Conservation (phyloP, 2,329 filamentous ascomycete genomes). For the Xylariaceae sp. region DNA sequence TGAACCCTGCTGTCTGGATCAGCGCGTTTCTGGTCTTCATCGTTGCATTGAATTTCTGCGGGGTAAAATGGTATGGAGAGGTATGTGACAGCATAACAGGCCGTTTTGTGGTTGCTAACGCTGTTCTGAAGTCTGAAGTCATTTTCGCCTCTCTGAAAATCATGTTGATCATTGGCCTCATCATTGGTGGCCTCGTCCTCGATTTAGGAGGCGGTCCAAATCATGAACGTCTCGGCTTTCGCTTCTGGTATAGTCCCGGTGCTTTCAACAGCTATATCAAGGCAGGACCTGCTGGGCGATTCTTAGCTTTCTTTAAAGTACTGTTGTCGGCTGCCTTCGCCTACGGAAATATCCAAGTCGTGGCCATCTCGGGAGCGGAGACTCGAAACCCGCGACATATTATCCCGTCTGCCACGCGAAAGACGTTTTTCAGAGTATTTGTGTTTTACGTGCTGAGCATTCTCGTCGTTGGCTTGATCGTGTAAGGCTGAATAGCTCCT, state of each 20-base stretch:
- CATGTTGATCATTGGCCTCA: conserved; percentile 67
- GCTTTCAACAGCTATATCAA: conserved; percentile 62
- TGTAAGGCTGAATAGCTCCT: conserved; percentile 48
- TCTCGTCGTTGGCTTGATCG: no score
- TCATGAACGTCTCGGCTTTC: conserved; percentile 69
- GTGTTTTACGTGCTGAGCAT: conserved; percentile 53
- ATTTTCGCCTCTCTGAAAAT: conserved; percentile 77
- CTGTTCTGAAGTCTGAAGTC: conserved; percentile 55
- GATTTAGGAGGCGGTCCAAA: conserved; percentile 68
- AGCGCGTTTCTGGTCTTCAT: conserved; percentile 69
- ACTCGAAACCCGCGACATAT: neutral
- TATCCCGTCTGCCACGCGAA: neutral
- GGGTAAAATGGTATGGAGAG: conserved; percentile 70
- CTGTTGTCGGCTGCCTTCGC: neutral
- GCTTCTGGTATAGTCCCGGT: conserved; percentile 65
- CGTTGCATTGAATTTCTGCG: conserved; percentile 65
- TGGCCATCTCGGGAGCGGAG: neutral
- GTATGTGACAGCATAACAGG: no score
- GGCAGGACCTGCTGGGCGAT: conserved; percentile 45
- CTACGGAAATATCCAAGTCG: neutral
- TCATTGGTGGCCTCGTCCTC: conserved; percentile 62
- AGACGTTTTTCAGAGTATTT: conserved; percentile 65
- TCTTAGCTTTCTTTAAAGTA: conserved; percentile 22
- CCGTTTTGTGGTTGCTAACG: no score
- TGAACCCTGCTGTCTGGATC: conserved; percentile 70